These are phyloP conservation scores for Leptodermis oblonga DNA, from an alignment of 257 asterid genomes.

Conservation along the genomic window DNA sequence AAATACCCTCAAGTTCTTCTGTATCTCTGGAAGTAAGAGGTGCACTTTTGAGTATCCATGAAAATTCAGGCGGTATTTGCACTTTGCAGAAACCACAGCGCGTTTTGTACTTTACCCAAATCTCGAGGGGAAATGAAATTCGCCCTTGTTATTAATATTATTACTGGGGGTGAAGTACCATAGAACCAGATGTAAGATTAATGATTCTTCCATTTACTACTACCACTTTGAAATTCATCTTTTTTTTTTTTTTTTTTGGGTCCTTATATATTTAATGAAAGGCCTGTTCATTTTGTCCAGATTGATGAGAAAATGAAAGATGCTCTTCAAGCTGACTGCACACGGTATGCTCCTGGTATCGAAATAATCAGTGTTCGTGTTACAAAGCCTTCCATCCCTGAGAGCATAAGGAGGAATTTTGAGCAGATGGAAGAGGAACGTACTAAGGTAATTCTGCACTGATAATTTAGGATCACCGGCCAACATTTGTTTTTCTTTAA, in stretches of 20 bases:
- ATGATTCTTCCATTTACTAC: neutral
- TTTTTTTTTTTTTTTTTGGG: neutral
- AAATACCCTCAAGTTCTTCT: too few relatives aligned
- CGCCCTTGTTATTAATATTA: neutral
- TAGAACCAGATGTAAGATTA: neutral
- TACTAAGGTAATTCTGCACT: constrained; percentile 76
- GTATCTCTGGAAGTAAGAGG: too few relatives aligned
- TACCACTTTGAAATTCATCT: neutral
- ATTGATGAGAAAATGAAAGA: constrained; percentile 98
- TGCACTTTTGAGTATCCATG: too few relatives aligned
- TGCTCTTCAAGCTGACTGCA: constrained; percentile 98
- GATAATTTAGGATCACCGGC: neutral
- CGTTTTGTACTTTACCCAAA: too few relatives aligned
- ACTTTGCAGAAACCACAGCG: too few relatives aligned
- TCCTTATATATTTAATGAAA: neutral
- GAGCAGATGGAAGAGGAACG: constrained; percentile 98
- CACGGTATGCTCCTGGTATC: constrained; percentile 97
- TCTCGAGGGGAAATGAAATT: too few relatives aligned
- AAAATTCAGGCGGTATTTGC: too few relatives aligned
- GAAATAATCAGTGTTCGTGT: constrained; percentile 95
- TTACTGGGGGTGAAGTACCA: neutral
- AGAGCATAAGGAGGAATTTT: constrained; percentile 77
- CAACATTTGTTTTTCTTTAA: neutral
- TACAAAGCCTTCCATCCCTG: constrained; percentile 89
- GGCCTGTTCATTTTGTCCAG: constrained; percentile 34